Base-by-base conservation (phyloP, 2,329 filamentous ascomycete species). In the Didymella exigua region DNA sequence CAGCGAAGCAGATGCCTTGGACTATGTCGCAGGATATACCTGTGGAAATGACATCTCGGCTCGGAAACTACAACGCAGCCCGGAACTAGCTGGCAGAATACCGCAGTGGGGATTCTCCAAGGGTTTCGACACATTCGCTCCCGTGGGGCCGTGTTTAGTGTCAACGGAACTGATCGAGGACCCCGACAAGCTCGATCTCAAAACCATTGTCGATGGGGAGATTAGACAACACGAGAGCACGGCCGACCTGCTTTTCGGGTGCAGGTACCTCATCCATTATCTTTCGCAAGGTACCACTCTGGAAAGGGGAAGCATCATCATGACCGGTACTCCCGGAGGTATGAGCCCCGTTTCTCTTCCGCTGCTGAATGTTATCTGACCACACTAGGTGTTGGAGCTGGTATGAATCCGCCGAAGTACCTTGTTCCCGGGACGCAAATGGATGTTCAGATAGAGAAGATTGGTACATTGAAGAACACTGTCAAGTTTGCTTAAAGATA, bases 61-160 rank as follows among this genome's bases (percentile, higher is more conserved):
- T 10, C 49, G 60, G 23, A 51, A 50, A 14, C 21, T 49, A 11
- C 60, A 54, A 41, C 57, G 57, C 37, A 56, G 60, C 43, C 82
- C 84, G 52, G 83, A n/a, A n/a, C n/a, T n/a, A n/a, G n/a, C n/a
- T n/a, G n/a, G n/a, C n/a, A n/a, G n/a, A n/a, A n/a, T n/a, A n/a
- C n/a, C 80, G 0, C 83, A 85, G 56, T 85, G 84, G 67, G 84
- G 79, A 46, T 78, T 85, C 42, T 82, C 82, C 8, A 84, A 84
- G 63, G 81, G 78, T 0, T 70, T 77, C 0, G 81, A 84, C 59
- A 83, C 80, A 0, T 84, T 79, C 58, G 83, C 80, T 51, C 81
- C 81, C 0, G 82, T 83, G 68, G 82, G 81, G 0, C 81, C 81
- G 0, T 72, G 65, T 19, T 62, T 84, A 0, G 76, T 83, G 0